These are phyloP conservation scores for sorghum (Sorghum bicolor) DNA, from an alignment of 176 grass and related monocot species.

Conservation along the genomic window Sorghum_bicolor_NCBIv3 NC_012874.2:13417001-13417500, in stretches of 20 bases:
- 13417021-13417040: no score
- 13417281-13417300: not conserved
- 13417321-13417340: not conserved
- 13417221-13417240: no score
- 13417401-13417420: not conserved
- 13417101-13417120: not conserved
- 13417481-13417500: constrained; percentile 11
- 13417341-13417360: not conserved
- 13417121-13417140: not conserved
- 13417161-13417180: not conserved
- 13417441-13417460: not conserved
- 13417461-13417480: not conserved
- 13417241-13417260: not conserved
- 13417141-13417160: not conserved
- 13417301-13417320: not conserved
- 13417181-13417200: not conserved
- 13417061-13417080: not conserved
- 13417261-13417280: not conserved
- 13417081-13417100: not conserved
- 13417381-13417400: not conserved
- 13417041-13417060: no score
- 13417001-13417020: no score
- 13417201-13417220: not conserved
- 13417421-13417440: not conserved
- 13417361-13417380: not conserved